A percentile compares a stretch with the other conserved stretches of the same genome.
These are phyloP conservation scores for Acer saccharum DNA, from an alignment of 345 rosid species.

Conservation along the genomic window DNA sequence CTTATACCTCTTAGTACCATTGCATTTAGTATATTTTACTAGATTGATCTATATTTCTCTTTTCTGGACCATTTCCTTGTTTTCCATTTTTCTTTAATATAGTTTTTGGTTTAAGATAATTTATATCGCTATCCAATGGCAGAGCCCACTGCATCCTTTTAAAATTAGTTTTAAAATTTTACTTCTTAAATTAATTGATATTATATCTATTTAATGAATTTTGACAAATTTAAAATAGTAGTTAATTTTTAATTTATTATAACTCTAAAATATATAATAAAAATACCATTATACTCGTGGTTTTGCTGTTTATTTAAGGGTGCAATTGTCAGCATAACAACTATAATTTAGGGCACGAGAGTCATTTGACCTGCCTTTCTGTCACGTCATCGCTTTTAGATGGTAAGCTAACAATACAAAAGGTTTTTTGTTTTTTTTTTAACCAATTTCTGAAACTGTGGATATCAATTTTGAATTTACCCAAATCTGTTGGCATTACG, in stretches of 20 bases:
- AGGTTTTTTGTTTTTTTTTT: no score
- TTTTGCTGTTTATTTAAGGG: not conserved
- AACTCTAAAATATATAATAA: not conserved
- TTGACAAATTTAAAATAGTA: not conserved
- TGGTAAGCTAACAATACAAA: no score
- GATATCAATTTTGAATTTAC: no score
- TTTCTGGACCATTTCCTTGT: not conserved
- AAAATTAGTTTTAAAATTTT: no score
- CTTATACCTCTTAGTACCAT: slow-evolving; percentile 2
- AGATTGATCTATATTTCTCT: slow-evolving; percentile 3
- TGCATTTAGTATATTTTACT: slow-evolving; percentile 4
- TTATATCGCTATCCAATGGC: not conserved
- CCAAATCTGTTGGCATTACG: no score
- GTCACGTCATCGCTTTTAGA: no score
- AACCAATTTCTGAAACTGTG: no score
- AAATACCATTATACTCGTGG: not conserved
- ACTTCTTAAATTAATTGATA: not conserved
- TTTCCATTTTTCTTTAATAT: not conserved
- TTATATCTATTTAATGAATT: not conserved
- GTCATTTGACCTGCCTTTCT: not conserved
- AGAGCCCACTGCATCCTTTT: not conserved
- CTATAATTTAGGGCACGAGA: not conserved
- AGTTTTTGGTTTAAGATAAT: not conserved
- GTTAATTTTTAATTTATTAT: no score
- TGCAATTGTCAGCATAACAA: not conserved